phyloP scores from a whole-genome alignment of 1,139 yeast species.

The Hansenula sp. region DNA sequence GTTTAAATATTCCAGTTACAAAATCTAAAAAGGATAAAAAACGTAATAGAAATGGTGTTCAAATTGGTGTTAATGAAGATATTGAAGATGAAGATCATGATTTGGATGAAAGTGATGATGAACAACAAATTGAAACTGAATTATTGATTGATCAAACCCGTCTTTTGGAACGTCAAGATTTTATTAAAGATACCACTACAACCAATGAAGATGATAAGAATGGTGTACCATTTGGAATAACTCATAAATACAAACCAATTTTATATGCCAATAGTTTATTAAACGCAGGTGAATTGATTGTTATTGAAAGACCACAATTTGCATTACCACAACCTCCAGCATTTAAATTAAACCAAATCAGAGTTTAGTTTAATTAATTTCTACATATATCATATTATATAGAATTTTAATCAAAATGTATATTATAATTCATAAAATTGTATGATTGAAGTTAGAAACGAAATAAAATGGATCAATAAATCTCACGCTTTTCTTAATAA shows the following conservation, averaged over 20 bases:
- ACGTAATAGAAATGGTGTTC: constrained; percentile 61
- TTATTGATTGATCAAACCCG: constrained; percentile 9
- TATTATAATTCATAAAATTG: too few relatives aligned
- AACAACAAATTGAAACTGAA: constrained; percentile 12
- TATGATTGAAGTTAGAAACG: too few relatives aligned
- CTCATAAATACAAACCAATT: constrained; percentile 73
- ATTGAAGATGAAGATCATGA: constrained; percentile 30
- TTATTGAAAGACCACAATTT: constrained; percentile 74
- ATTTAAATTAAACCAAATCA: constrained; percentile 66
- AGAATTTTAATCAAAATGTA: too few relatives aligned
- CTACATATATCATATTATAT: too few relatives aligned
- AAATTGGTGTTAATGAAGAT: constrained; percentile 35
- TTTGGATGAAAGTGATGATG: constrained; percentile 22
- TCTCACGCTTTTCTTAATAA: too few relatives aligned
- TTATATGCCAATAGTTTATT: constrained; percentile 58
- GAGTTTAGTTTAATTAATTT: too few relatives aligned
- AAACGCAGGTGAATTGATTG: constrained; percentile 50
- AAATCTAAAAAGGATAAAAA: constrained; percentile 41
- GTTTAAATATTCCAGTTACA: constrained; percentile 50
- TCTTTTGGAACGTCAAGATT: constrained; percentile 23
- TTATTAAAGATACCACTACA: constrained; percentile 26
- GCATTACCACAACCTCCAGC: constrained; percentile 67
- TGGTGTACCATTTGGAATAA: constrained; percentile 61
- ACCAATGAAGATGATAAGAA: constrained; percentile 6
- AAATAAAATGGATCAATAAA: too few relatives aligned